phyloP scores from a whole-genome alignment of 257 asterid genomes.

The Solanum microdontum region DNA sequence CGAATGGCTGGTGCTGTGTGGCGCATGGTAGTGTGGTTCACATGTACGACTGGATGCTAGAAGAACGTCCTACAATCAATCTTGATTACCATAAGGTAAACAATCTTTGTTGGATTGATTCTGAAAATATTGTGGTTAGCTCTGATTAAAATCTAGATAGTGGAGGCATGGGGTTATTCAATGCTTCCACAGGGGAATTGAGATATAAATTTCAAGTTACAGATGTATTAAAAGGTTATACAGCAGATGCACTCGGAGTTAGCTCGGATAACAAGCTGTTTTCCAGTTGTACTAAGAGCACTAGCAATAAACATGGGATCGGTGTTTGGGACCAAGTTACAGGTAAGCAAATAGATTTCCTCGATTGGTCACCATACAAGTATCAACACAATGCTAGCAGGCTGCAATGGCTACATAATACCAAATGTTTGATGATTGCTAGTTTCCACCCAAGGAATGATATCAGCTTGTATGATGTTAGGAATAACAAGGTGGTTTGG shows the following conservation, averaged over 20 bases:
- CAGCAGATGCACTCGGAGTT: conserved; percentile 57
- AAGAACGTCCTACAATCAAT: conserved; percentile 55
- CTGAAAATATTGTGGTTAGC: conserved; percentile 49
- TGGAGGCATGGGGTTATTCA: conserved; percentile 72
- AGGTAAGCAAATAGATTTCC: conserved; percentile 58
- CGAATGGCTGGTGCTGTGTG: conserved; percentile 78
- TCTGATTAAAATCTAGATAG: conserved; percentile 58
- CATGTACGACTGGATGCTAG: conserved; percentile 78
- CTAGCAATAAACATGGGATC: conserved; percentile 57
- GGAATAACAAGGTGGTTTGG: conserved; percentile 20
- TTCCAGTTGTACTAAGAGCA: conserved; percentile 51
- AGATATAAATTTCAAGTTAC: conserved; percentile 47
- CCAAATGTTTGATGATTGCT: conserved; percentile 56
- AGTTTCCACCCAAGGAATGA: conserved; percentile 65
- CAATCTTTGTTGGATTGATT: conserved; percentile 55
- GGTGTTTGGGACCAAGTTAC: conserved; percentile 79
- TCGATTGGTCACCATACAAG: conserved; percentile 51
- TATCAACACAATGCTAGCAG: conserved; percentile 61
- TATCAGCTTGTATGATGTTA: conserved; percentile 57
- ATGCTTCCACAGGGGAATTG: conserved; percentile 40
- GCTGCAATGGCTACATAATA: conserved; percentile 57
- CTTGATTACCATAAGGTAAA: conserved; percentile 73
- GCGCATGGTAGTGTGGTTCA: conserved; percentile 83
- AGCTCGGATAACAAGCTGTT: conserved; percentile 50
- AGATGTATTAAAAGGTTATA: conserved; percentile 51